Evolutionary conservation across 2,329 filamentous ascomycete genomes (phyloP), one percentile per base, ranked within the genome.

Genomic region (Fonsecaea monophora): DNA sequence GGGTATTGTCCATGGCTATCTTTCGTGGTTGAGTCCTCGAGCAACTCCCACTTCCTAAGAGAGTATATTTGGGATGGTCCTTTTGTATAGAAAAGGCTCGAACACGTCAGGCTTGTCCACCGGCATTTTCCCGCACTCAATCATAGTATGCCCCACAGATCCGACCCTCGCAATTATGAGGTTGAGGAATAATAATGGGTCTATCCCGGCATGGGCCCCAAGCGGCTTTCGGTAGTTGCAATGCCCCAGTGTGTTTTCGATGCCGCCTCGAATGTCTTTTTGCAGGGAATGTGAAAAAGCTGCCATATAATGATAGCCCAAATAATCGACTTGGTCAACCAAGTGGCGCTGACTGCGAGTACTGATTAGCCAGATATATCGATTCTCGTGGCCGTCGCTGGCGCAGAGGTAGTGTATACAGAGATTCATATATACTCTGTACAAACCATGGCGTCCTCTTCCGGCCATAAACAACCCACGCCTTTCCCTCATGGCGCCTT

Each of bases 401-500:
- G 18, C 7, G 15, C 40, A 42, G 15, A 25, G 30, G 30, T 32
- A 32, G 4, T 32, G 30, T 32, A 32, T 32, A 32, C 30, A 13
- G 37, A 40, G 1, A 40, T 15, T 2, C 2, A 25, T 25, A 25
- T 25, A 25, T 25, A 32, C 30, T 32, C 30, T 5, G 30, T 32
- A 64, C 21, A 56, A 12, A 60, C 21, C 38, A 34, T 60, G 25
- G 45, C 30, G 55, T 54, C 59, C 37, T 34, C 34, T 32, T 42
- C 59, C 21, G 12, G 35, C 53, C 50, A 48, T 6, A 55, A 62
- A 62, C 60, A 62, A 25, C 60, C 60, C n/a, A 67, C 68, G 4
- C 62, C 65, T 21, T 74, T 74, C 57, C 67, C 77, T 59, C 64
- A 68, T 60, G 76, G 77, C 62, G 57, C 60, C 32, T 77, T 77